Conservation (phyloP, 345 rosid species). For the Schrenkiella parvula region DNA sequence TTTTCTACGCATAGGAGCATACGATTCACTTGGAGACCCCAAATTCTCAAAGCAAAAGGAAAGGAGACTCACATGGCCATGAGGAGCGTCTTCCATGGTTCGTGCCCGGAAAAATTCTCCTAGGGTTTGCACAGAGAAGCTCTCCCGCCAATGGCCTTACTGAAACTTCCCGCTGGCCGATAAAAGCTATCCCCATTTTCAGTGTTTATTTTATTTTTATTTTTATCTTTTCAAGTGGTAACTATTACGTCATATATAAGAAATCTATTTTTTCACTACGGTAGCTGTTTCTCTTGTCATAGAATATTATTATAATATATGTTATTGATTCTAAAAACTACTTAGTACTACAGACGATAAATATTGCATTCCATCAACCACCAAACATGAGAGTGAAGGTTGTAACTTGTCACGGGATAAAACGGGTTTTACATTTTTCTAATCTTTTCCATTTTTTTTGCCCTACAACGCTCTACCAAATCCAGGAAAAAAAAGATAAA, state of each 20-base stretch:
- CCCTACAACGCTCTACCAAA: background rate
- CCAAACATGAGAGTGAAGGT: background rate
- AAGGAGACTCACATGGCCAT: slow-evolving; percentile 42
- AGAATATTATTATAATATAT: too few species aligned
- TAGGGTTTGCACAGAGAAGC: slow-evolving; percentile 1
- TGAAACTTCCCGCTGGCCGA: slow-evolving; percentile 7
- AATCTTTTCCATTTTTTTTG: too few species aligned
- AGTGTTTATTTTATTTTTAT: too few species aligned
- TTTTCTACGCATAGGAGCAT: slow-evolving; percentile 41
- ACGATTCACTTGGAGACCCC: background rate
- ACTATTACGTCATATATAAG: too few species aligned
- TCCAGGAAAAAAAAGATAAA: background rate
- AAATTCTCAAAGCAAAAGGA: background rate
- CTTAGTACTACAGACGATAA: too few species aligned
- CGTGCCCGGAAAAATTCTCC: background rate
- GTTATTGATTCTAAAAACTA: too few species aligned
- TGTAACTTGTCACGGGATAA: background rate
- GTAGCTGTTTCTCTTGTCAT: too few species aligned
- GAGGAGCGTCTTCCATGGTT: slow-evolving; percentile 54
- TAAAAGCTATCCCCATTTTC: background rate
- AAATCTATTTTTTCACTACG: too few species aligned
- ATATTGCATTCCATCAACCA: too few species aligned
- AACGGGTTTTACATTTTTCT: background rate
- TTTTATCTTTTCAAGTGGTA: too few species aligned
- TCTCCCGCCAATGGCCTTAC: slow-evolving; percentile 19